These are phyloP conservation scores for Wickerhamiella qilinensis DNA, from an alignment of 805 yeast species.

Conservation along the genomic window DNA sequence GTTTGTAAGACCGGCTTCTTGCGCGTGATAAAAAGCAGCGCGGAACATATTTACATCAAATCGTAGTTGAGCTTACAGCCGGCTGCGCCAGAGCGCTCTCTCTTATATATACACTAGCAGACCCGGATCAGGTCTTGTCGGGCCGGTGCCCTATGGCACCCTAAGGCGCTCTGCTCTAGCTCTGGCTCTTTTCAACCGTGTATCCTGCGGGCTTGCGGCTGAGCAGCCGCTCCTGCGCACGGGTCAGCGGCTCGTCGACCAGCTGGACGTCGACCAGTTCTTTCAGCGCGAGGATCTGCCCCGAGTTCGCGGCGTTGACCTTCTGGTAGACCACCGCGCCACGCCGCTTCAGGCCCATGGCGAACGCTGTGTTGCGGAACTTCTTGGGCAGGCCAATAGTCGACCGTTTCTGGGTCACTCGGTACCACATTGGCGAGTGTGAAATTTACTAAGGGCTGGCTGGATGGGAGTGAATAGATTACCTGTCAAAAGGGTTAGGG, in stretches of 20 bases:
- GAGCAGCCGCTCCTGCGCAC: slow-evolving; percentile 26
- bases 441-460: no score
- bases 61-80: no score
- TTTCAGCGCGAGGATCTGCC: slow-evolving; percentile 66
- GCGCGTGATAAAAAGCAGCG: no score
- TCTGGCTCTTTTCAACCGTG: slow-evolving; percentile 15
- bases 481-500: no score
- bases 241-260: slow-evolving; percentile 36
- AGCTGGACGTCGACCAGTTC: slow-evolving; percentile 75
- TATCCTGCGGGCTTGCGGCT: slow-evolving; percentile 20
- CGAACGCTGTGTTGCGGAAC: slow-evolving; percentile 44
- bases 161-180: no score
- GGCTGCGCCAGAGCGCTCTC: no score
- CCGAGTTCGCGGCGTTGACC: slow-evolving; percentile 69
- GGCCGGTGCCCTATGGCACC: no score
- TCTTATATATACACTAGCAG: no score
- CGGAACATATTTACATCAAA: no score
- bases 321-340: slow-evolving; percentile 58
- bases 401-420: slow-evolving; percentile 65
- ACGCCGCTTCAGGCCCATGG: slow-evolving; percentile 61
- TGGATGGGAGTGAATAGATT: no score
- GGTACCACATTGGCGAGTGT: slow-evolving; percentile 14
- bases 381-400: slow-evolving; percentile 69
- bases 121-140: no score
- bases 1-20: no score